Percentiles rank a stretch among this genome's conserved stretches.
These are phyloP conservation scores for Claviceps sp. DNA, from an alignment of 2,329 filamentous ascomycete genomes.

Conservation along the genomic window DNA sequence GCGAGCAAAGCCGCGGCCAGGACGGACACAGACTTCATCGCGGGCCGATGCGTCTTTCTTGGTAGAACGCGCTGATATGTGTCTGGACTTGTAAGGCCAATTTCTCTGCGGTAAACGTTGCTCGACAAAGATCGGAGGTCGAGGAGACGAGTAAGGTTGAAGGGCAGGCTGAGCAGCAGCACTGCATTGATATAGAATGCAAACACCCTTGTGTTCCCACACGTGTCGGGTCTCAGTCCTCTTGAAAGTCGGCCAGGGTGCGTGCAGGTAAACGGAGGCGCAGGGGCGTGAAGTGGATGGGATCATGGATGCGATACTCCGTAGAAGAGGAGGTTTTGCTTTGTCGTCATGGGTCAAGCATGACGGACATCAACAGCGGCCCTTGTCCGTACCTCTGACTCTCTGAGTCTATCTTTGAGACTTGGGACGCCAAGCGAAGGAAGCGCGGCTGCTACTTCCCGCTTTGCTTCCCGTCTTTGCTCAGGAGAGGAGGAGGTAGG, in stretches of 20 bases:
- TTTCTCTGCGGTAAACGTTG: background rate
- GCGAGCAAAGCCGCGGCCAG: slow-evolving; percentile 19
- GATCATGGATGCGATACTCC: too few species aligned
- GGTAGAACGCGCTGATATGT: background rate
- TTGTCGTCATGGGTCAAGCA: background rate
- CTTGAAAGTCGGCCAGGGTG: background rate
- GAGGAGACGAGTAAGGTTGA: too few species aligned
- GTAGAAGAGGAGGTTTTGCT: background rate
- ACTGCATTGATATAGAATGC: too few species aligned
- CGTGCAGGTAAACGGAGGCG: background rate
- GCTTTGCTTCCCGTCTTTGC: too few species aligned
- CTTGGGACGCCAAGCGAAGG: too few species aligned
- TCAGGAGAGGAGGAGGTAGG: too few species aligned
- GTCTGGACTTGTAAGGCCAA: background rate
- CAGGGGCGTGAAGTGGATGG: background rate
- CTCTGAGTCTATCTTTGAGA: too few species aligned
- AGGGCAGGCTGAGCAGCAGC: too few species aligned
- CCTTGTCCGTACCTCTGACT: too few species aligned
- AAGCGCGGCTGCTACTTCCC: too few species aligned
- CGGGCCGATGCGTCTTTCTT: background rate
- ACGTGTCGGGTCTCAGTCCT: background rate
- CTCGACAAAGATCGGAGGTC: background rate
- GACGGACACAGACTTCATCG: slow-evolving; percentile 22
- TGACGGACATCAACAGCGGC: too few species aligned
- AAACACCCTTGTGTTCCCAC: too few species aligned